A percentile compares a stretch with the other conserved stretches of the same genome.
phyloP scores from a whole-genome alignment of 371 early-diverging fungal species.

The Neoconidiobolus thromboides region DNA sequence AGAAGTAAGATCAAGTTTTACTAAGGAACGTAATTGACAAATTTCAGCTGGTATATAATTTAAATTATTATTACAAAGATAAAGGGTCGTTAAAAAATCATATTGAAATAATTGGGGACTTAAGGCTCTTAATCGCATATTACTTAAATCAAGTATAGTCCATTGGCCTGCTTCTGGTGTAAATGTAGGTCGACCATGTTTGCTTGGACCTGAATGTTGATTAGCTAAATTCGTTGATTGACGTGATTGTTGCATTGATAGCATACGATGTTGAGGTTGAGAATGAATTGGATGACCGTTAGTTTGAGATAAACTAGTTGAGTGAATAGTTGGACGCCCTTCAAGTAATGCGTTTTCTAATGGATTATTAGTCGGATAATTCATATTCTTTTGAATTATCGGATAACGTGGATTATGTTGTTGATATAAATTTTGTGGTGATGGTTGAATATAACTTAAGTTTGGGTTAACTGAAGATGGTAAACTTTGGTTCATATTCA shows the following conservation, averaged over 20 bases:
- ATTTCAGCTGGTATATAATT: conserved; percentile 54
- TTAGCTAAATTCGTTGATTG: no score
- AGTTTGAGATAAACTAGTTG: no score
- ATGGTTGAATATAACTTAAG: not conserved
- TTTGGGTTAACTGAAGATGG: not conserved
- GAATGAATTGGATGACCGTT: no score
- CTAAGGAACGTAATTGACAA: conserved; percentile 37
- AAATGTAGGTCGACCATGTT: not conserved
- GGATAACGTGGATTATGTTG: not conserved
- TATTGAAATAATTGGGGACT: conserved; percentile 55
- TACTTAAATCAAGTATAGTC: conserved; percentile 78
- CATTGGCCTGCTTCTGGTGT: conserved; percentile 21
- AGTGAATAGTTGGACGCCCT: no score
- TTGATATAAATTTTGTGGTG: not conserved
- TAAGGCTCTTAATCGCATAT: conserved; percentile 74
- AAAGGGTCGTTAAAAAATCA: conserved; percentile 69
- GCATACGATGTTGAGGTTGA: no score
- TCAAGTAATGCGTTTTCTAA: no score
- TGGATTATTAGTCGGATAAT: no score
- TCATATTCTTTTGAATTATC: no score
- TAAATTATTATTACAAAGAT: conserved; percentile 86
- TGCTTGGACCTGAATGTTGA: no score
- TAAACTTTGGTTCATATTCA: not conserved
- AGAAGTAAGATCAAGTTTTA: conserved; percentile 64
- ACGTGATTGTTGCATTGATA: no score